Evolutionary conservation across 768 basidiomycete genomes (phyloP).

Genomic region (Tricholoma bakamatsutake): DNA sequence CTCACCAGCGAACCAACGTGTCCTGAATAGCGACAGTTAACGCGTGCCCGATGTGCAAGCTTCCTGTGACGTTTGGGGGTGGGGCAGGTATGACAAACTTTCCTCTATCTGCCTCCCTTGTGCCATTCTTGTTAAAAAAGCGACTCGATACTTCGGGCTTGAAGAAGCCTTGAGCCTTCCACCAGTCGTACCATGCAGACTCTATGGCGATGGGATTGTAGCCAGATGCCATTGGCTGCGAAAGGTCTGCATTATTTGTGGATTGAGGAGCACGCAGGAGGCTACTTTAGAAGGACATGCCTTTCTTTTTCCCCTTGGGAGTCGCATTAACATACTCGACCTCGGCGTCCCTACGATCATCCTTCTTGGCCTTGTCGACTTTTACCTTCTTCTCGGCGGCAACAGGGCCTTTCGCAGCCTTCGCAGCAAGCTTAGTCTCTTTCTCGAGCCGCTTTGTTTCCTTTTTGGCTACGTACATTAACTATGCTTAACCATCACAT

Average conservation of each 20-base stretch:
- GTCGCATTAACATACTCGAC: constrained; percentile 84
- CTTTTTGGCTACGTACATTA: constrained; percentile 57
- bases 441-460: constrained; percentile 80
- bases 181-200: constrained; percentile 98
- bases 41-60: constrained; percentile 92
- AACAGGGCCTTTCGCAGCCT: constrained; percentile 45
- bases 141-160: constrained; percentile 45
- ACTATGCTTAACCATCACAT: background rate
- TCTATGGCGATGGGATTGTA: constrained; percentile 97
- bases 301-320: constrained; percentile 91
- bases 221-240: constrained; percentile 81
- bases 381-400: constrained; percentile 66
- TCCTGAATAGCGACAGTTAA: constrained; percentile 92
- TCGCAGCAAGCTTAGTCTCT: constrained; percentile 72
- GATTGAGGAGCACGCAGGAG: background rate
- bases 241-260: constrained; percentile 52
- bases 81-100: constrained; percentile 84
- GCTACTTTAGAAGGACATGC: constrained; percentile 32
- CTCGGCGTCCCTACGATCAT: constrained; percentile 54
- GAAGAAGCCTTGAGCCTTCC: constrained; percentile 88
- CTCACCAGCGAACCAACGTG: constrained; percentile 79
- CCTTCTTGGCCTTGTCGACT: constrained; percentile 67
- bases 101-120: constrained; percentile 47
- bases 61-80: constrained; percentile 96
- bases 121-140: constrained; percentile 46